Base-by-base conservation (phyloP, 2,329 filamentous ascomycete species). In the Ophiocordyceps camponoti-saundersi region DNA sequence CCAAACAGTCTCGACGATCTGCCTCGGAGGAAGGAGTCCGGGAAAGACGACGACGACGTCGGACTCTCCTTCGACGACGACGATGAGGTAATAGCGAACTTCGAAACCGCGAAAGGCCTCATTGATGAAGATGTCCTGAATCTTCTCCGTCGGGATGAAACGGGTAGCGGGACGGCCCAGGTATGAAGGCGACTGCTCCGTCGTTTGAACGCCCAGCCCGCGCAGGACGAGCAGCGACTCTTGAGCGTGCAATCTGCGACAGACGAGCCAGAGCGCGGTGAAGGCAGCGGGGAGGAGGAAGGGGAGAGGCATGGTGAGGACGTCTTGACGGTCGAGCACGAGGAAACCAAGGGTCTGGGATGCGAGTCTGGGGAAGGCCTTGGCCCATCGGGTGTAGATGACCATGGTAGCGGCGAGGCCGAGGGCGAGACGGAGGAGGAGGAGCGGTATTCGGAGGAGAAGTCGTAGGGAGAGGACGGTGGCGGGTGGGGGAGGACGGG, bases 21-120 rank as follows among this genome's bases (percentile, higher is more conserved):
- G 71, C 48, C 85, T 69, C 48, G 78, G 67, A 0, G 92, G 92
- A 51, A 95, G 60, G 53, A 95, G 64, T 48, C 74, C 75, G 3
- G 90, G 90, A 61, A 98, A 98, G 3, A 96, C 88, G n/a, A 98
- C 90, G 0, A 96, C 85, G 5, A 94, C 75, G 53, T 92, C 82
- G 47, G 82, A 76, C 64, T 96, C 90, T 2, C 81, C 88, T 55
- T 93, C 84, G 18, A 96, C 87, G 46, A 96, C 82, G 29, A 96
- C 85, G 5, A 86, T 79, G 10, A 98, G 68, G 59, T 95, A 95
- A 59, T 90, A 94, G 40, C 82, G 70, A 34, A 96, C 88, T 65
- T 89, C 86, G 57, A 95, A 94, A 1, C 89, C 89, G 48, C 78
- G 79, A 64, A 96, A 96, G 3, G 89, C 92, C 68, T 98, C 92